These are phyloP conservation scores for Tetracladium maxilliforme DNA, from an alignment of 2,329 filamentous ascomycete genomes.

Conservation along the genomic window DNA sequence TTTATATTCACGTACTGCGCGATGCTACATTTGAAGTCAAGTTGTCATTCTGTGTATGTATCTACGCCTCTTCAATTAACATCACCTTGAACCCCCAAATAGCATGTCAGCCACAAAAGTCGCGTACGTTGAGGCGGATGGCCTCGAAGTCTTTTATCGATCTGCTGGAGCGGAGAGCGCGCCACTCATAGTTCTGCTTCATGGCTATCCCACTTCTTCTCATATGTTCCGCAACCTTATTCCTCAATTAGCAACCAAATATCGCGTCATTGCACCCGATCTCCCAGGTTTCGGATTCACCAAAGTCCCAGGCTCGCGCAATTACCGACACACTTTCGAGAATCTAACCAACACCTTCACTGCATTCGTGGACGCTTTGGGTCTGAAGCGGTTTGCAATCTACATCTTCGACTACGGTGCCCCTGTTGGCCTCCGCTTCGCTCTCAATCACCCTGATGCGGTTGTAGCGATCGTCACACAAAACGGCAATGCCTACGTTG, in stretches of 20 bases:
- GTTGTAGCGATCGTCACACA: constrained; percentile 39
- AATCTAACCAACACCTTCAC: constrained; percentile 29
- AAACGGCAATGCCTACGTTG: constrained; percentile 45
- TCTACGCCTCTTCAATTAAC: too few species aligned
- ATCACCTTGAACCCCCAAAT: too few species aligned
- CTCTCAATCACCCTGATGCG: constrained; percentile 27
- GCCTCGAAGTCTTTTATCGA: constrained; percentile 24
- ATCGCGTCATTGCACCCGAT: constrained; percentile 37
- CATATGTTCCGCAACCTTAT: constrained; percentile 28
- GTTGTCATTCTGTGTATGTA: too few species aligned
- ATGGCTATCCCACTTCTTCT: constrained; percentile 28
- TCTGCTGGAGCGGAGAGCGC: constrained; percentile 14
- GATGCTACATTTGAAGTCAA: too few species aligned
- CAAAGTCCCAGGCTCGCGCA: constrained; percentile 18
- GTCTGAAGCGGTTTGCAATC: constrained; percentile 30
- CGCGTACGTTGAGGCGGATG: constrained; percentile 15
- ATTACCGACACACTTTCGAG: constrained; percentile 38
- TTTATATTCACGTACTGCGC: too few species aligned
- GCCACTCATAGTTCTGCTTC: constrained; percentile 24
- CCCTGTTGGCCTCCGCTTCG: constrained; percentile 36
- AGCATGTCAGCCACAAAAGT: too few species aligned
- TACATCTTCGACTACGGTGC: constrained; percentile 53
- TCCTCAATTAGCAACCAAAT: constrained; percentile 20
- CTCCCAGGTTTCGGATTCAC: constrained; percentile 47
- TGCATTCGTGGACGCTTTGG: constrained; percentile 30